Percentiles rank a stretch among this genome's conserved stretches.
These are phyloP conservation scores for Triadica sebifera DNA, from an alignment of 345 rosid species.

Conservation along the genomic window DNA sequence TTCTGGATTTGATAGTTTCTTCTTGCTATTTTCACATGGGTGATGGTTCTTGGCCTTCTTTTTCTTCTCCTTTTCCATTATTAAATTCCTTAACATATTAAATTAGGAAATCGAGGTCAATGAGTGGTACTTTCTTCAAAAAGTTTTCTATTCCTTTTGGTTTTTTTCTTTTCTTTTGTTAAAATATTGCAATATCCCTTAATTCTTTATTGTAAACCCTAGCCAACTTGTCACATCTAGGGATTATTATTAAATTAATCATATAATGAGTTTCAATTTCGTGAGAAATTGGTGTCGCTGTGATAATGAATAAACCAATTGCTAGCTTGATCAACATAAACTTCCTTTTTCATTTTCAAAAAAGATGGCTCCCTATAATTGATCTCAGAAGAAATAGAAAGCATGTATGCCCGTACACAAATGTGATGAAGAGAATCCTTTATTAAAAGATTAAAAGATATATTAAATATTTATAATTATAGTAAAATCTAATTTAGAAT, in stretches of 20 bases:
- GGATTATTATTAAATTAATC: not conserved
- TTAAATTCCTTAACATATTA: conserved; percentile 11
- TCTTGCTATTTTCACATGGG: conserved; percentile 64
- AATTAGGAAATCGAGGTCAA: conserved; percentile 46
- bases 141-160: conserved; percentile 32
- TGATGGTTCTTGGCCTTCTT: conserved; percentile 46
- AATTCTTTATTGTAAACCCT: not conserved
- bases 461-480: too few species aligned
- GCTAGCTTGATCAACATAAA: conserved; percentile 8
- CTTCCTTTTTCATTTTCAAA: not conserved
- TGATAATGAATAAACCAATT: conserved; percentile 6
- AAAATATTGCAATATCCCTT: conserved; percentile 10
- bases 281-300: not conserved
- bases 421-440: too few species aligned
- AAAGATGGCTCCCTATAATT: not conserved
- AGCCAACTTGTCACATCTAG: conserved; percentile 27
- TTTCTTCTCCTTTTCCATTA: conserved; percentile 22
- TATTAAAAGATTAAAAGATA: too few species aligned
- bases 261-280: not conserved
- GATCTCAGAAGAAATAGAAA: not conserved
- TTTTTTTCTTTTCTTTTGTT: conserved; percentile 14
- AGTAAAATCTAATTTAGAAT: too few species aligned
- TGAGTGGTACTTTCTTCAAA: conserved; percentile 28
- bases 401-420: too few species aligned
- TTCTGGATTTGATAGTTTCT: conserved; percentile 59